Evolutionary conservation across 2,329 filamentous ascomycete species (phyloP).

Genomic region (Incumbomyces delicatus): DNA sequence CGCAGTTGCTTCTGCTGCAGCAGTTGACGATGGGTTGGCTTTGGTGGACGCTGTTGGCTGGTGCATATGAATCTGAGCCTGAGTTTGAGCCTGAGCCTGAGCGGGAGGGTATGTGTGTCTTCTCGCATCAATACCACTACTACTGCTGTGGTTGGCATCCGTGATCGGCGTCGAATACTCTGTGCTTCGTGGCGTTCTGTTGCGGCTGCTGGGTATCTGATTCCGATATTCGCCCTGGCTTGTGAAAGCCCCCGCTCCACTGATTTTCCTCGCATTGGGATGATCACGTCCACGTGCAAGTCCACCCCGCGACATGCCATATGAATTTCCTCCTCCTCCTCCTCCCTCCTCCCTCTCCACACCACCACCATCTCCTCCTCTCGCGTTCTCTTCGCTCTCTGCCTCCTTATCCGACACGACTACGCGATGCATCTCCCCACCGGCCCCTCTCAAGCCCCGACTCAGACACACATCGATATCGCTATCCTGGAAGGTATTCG

Average conservation of each 20-base stretch:
- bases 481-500: conserved; percentile 33
- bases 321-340: not conserved
- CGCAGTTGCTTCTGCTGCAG: no score
- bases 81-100: no score
- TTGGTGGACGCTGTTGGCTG: no score
- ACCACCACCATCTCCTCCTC: conserved; percentile 7
- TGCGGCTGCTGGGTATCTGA: not conserved
- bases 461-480: conserved; percentile 40
- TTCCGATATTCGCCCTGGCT: no score
- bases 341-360: conserved; percentile 10
- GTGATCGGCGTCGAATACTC: no score
- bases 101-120: not conserved
- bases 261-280: not conserved
- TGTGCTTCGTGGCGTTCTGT: no score
- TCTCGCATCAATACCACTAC: no score
- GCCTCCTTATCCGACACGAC: conserved; percentile 8
- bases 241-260: no score
- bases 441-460: conserved; percentile 11
- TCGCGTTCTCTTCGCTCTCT: not conserved
- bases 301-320: not conserved
- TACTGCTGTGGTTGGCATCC: no score
- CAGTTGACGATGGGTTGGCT: no score
- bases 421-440: conserved; percentile 16
- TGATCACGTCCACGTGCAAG: no score
- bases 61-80: no score